Evolutionary conservation across 768 basidiomycete species (phyloP).

Genomic region (Kwoniella pini): DNA sequence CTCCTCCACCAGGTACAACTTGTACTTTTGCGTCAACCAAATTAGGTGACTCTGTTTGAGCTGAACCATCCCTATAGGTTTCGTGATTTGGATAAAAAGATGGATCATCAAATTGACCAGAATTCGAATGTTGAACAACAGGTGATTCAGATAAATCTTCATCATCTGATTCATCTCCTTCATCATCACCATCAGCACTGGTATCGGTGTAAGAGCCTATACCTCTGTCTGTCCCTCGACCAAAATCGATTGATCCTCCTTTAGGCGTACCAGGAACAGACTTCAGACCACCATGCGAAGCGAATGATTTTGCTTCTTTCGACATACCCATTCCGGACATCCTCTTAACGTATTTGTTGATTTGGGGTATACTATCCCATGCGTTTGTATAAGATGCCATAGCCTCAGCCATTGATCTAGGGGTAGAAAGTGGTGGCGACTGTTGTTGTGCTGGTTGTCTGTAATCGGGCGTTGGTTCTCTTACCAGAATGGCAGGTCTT

Average conservation of each 20-base stretch:
- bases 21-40: constrained; percentile 31
- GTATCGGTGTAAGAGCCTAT: constrained; percentile 31
- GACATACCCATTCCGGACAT: constrained; percentile 43
- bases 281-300: constrained; percentile 15
- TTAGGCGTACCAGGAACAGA: constrained; percentile 35
- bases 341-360: constrained; percentile 67
- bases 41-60: constrained; percentile 36
- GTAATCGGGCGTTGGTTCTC: constrained; percentile 23
- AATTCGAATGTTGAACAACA: constrained; percentile 60
- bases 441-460: neutral
- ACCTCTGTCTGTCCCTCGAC: neutral
- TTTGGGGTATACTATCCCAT: constrained; percentile 80
- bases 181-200: constrained; percentile 53
- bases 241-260: constrained; percentile 13
- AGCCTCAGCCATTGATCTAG: constrained; percentile 59
- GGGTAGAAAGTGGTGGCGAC: constrained; percentile 58
- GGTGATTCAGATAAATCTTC: constrained; percentile 54
- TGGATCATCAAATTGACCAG: constrained; percentile 15
- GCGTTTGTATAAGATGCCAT: constrained; percentile 68
- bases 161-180: constrained; percentile 56
- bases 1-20: constrained; percentile 18
- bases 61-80: constrained; percentile 34
- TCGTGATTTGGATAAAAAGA: constrained; percentile 12
- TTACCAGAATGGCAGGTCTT: constrained; percentile 11
- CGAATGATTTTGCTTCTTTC: constrained; percentile 3